phyloP scores from a whole-genome alignment of 2,329 filamentous ascomycete species.

The Aspergillus melleus region DNA sequence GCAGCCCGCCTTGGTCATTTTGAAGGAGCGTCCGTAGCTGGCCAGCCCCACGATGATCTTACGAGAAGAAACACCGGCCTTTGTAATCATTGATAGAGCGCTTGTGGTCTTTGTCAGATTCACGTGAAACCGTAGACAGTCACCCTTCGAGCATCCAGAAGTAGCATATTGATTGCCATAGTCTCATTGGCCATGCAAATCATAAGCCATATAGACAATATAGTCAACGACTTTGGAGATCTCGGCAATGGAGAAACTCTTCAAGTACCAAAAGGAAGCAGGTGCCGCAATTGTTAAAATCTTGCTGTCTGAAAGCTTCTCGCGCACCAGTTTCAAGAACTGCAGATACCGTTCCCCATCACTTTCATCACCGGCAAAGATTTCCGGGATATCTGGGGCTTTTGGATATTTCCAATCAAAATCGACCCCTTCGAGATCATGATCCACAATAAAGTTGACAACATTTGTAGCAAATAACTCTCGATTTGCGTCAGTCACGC shows the following conservation, averaged over 20 bases:
- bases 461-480: constrained; percentile 37
- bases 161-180: constrained; percentile 20
- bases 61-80: constrained; percentile 13
- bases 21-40: constrained; percentile 36
- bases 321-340: constrained; percentile 27
- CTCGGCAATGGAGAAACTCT: constrained; percentile 29
- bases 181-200: constrained; percentile 35
- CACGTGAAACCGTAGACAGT: constrained; percentile 39
- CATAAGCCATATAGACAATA: constrained; percentile 44
- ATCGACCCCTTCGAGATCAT: constrained; percentile 45
- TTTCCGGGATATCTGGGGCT: constrained; percentile 37
- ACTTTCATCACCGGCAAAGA: constrained; percentile 27
- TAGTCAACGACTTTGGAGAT: constrained; percentile 33
- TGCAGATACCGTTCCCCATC: constrained; percentile 37
- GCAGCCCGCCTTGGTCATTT: constrained; percentile 32
- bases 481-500: constrained; percentile 38
- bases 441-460: constrained; percentile 41
- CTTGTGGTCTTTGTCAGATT: constrained; percentile 40
- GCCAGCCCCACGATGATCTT: constrained; percentile 33
- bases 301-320: constrained; percentile 19
- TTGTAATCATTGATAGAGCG: constrained; percentile 31
- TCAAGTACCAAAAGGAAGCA: constrained; percentile 36
- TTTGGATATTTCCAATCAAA: constrained; percentile 44
- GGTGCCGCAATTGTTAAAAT: constrained; percentile 28
- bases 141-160: constrained; percentile 24